Evolutionary conservation across 1,139 yeast species (phyloP), one percentile per base, ranked within the genome.

Genomic region (Eremothecium sinecaudum): DNA sequence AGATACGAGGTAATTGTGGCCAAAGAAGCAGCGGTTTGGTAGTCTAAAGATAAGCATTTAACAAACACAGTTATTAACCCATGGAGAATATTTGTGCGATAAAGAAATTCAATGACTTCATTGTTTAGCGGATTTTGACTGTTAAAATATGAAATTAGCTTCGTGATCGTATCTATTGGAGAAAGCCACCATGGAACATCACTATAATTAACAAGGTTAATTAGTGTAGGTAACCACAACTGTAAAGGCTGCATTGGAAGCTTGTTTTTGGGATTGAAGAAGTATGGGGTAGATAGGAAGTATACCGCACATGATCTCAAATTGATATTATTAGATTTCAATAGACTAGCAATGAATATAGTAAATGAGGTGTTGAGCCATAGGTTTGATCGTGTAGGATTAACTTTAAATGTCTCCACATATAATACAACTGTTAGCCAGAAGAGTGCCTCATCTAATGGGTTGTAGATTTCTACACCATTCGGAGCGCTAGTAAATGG

Each of bases 101-200:
- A 40, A 16, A 55, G 33, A 26, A 43, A 50, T 4, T 34, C 31
- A 10, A 46, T 40, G 2, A 55, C 43, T 2, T 56, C 53, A 34
- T 55, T 55, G 24, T 42, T 45, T 26, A 42, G 31, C 6, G 55
- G 55, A 9, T 43, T 40, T n/a, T 38, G 41, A 15, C 31, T 40
- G 30, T 53, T 53, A 32, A 44, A 51, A n/a, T 41, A 27, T 4
- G 46, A 46, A 10, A 50, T 31, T 19, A 53, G 33, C 2, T 29
- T 22, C 5, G 40, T 45, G 17, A 53, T 26, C 11, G 34, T 38
- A 12, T 51, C 52, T 17, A 53, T 44, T 4, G 56, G 56, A 37
- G 51, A 53, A 38, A 48, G 51, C 57, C 58, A 52, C 48, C 47
- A 44, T 4, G 59, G 59, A 4, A 53, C 18, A n/a, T 39, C 34